Percentiles rank a stretch among this genome's conserved stretches.
These are phyloP conservation scores for Auriscalpium orientale DNA, from an alignment of 768 basidiomycete species.

Conservation along the genomic window DNA sequence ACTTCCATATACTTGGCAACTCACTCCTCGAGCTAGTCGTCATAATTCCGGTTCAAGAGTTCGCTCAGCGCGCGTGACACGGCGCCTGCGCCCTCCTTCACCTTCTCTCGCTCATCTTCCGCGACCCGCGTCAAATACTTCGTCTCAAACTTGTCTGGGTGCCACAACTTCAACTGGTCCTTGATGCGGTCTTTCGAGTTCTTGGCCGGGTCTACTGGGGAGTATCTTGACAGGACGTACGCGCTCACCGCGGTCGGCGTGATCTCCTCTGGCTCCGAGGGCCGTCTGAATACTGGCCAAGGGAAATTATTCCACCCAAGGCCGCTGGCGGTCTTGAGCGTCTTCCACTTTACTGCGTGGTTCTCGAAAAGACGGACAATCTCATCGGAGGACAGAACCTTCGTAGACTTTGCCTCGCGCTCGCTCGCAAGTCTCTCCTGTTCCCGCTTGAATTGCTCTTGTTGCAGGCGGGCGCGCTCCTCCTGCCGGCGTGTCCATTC, in stretches of 20 bases:
- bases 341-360: conserved; percentile 59
- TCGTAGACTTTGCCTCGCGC: conserved; percentile 30
- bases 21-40: conserved; percentile 13
- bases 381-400: conserved; percentile 49
- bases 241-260: conserved; percentile 46
- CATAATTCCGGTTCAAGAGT: conserved; percentile 42
- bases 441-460: conserved; percentile 61
- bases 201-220: conserved; percentile 47
- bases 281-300: conserved; percentile 62
- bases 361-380: conserved; percentile 45
- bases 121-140: conserved; percentile 57
- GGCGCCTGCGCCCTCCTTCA: conserved; percentile 63
- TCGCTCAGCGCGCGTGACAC: conserved; percentile 70
- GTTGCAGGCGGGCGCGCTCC: conserved; percentile 55
- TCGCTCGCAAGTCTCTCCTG: conserved; percentile 52
- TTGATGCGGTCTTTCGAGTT: conserved; percentile 63
- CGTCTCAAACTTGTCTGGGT: conserved; percentile 77
- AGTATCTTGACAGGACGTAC: conserved; percentile 53
- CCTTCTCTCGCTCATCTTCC: conserved; percentile 55
- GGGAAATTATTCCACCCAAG: conserved; percentile 64
- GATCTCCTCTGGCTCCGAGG: conserved; percentile 53
- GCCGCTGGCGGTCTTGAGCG: conserved; percentile 27
- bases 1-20: not conserved
- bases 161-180: conserved; percentile 71
- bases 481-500: conserved; percentile 60